Conservation (phyloP, 176 grass and related monocot species). For the Avena atlantica region DNA sequence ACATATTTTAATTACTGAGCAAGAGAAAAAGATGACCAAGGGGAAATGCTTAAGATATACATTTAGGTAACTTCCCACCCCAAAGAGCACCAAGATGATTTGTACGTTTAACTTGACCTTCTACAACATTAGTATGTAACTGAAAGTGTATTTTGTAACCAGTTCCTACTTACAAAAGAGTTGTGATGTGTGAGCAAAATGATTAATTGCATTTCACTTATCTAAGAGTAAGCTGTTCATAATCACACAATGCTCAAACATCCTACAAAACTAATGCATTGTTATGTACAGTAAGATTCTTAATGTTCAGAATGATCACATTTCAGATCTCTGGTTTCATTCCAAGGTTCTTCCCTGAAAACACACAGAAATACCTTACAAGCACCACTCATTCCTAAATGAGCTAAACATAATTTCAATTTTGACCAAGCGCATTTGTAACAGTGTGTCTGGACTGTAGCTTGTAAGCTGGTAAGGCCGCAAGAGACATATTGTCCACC, state of each 20-base stretch:
- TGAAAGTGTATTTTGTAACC: neutral
- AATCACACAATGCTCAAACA: neutral
- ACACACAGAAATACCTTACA: neutral
- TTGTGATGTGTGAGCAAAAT: neutral
- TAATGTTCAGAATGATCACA: conserved; percentile 20
- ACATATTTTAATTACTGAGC: conserved; percentile 34
- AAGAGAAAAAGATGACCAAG: conserved; percentile 10
- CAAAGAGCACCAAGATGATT: conserved; percentile 2
- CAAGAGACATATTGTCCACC: conserved; percentile 1
- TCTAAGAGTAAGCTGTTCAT: conserved; percentile 10
- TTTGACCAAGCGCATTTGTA: conserved; percentile 30
- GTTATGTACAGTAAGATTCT: neutral
- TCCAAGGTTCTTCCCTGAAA: neutral
- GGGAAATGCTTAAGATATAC: conserved; percentile 23
- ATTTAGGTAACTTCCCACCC: conserved; percentile 18
- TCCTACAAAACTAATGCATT: neutral
- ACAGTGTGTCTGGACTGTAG: conserved; percentile 13
- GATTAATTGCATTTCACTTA: conserved; percentile 8
- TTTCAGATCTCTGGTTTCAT: conserved; percentile 11
- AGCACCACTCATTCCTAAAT: neutral
- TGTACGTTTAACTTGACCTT: neutral
- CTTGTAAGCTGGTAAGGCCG: neutral
- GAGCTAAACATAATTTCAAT: conserved; percentile 23
- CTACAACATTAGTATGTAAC: conserved; percentile 26
- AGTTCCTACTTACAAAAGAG: conserved; percentile 2